Base-by-base conservation (phyloP, 768 basidiomycete species). In the Tricholoma furcatifolium region DNA sequence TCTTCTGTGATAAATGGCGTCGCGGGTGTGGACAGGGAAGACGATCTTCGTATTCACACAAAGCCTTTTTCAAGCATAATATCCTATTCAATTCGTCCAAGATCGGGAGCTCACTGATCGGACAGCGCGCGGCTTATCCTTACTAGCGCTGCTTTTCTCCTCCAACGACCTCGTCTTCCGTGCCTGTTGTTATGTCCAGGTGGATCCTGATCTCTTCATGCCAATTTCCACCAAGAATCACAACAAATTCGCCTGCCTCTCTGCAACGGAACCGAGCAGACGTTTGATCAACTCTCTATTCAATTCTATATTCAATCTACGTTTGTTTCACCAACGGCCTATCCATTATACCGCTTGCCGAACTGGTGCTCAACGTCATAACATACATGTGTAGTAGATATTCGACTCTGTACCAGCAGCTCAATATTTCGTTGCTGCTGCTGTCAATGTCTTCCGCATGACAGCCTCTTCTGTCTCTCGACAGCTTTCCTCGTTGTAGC, bases 11-110 rank as follows among this genome's bases (percentile, higher is more conserved):
- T 63, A 53, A 57, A 61, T 56, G 30, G 57, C 60, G 56, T 61
- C 54, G 60, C 62, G 62, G 62, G 54, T 59, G 57, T 48, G 55
- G 47, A 14, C 44, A 55, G 49, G 53, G 57, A 60, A 62, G 58
- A 47, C 39, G 43, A 60, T 49, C 53, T 45, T 51, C 49, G 44
- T 43, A 47, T 32, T 34, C 39, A 50, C 51, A 48, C 54, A 51
- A 48, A 14, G 39, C 7, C n/a, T 55, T 55, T 53, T 55, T 53
- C 47, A 54, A 53, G 42, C 23, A 5, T 34, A 51, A 49, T 51
- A 31, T 43, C 31, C 20, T 27, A 56, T 46, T 53, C 36, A 56
- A 59, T 56, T 50, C 27, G 52, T 24, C 47, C 49, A 46, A 52
- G 51, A 50, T 57, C 54, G 54, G 54, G 51, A 49, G 35, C 27